Conservation (phyloP, 768 basidiomycete species). For the Trametes cinnabarina region DNA sequence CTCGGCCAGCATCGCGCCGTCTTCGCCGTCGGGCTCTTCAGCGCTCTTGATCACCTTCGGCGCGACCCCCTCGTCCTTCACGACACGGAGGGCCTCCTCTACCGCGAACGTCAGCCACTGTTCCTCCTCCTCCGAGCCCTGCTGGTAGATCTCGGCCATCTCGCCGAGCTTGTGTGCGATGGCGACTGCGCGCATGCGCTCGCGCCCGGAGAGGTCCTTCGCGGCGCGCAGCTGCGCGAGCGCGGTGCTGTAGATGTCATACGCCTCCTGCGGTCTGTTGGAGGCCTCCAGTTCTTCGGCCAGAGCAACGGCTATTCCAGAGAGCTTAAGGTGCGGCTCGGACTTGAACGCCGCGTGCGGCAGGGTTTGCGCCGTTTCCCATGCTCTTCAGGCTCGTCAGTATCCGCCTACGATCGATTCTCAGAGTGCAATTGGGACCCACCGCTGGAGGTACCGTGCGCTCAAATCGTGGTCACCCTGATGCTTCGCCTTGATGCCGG, state of each 20-base stretch:
- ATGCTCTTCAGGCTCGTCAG: conserved; percentile 43
- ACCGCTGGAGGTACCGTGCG: conserved; percentile 55
- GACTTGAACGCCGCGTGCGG: conserved; percentile 35
- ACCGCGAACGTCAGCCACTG: conserved; percentile 44
- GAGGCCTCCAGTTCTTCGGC: conserved; percentile 53
- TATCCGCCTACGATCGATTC: too few species aligned
- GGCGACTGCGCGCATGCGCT: conserved; percentile 44
- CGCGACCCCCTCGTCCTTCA: conserved; percentile 31
- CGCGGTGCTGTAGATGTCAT: conserved; percentile 28
- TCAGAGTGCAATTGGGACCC: too few species aligned
- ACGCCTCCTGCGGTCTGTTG: conserved; percentile 31
- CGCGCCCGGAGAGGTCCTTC: conserved; percentile 30
- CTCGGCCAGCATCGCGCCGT: conserved; percentile 34
- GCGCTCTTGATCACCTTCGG: conserved; percentile 10
- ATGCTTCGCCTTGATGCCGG: conserved; percentile 60
- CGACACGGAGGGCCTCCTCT: conserved; percentile 40
- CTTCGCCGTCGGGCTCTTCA: conserved; percentile 6
- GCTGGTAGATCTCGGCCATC: conserved; percentile 34
- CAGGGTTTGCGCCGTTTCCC: conserved; percentile 49
- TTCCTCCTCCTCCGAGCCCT: conserved; percentile 40
- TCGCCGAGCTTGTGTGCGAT: conserved; percentile 47
- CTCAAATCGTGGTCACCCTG: conserved; percentile 53
- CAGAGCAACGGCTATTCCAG: conserved; percentile 63
- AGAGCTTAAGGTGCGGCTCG: conserved; percentile 61
- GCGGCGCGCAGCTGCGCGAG: conserved; percentile 20